Conservation (phyloP, 345 rosid species). For the Dipteronia sinensis region DNA sequence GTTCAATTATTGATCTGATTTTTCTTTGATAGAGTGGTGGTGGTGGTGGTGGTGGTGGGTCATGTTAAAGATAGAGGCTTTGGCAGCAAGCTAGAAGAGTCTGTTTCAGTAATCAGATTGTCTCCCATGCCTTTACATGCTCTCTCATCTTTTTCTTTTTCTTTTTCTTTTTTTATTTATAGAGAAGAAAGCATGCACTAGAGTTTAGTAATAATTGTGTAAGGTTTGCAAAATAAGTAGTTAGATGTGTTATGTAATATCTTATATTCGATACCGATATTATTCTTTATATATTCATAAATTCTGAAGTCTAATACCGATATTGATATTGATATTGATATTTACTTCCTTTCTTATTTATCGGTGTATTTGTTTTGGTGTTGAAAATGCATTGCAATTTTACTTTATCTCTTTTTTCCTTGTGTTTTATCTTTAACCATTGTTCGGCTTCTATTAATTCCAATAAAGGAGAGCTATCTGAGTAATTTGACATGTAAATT, state of each 20-base stretch:
- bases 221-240: slow-evolving; percentile 10
- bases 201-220: slow-evolving; percentile 3
- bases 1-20: background rate
- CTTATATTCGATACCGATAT: too few relatives aligned
- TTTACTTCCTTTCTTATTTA: too few relatives aligned
- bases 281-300: too few relatives aligned
- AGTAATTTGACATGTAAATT: too few relatives aligned
- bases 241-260: slow-evolving; percentile 4
- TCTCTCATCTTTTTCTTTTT: slow-evolving; percentile 13
- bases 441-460: too few relatives aligned
- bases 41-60: slow-evolving; percentile 30
- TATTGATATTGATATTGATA: too few relatives aligned
- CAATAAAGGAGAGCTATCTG: too few relatives aligned
- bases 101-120: slow-evolving; percentile 40
- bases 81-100: slow-evolving; percentile 18
- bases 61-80: slow-evolving; percentile 23
- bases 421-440: too few relatives aligned
- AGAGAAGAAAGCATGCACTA: slow-evolving; percentile 17
- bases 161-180: slow-evolving; percentile 12
- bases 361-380: background rate
- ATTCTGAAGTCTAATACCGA: too few relatives aligned
- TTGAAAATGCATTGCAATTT: background rate
- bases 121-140: slow-evolving; percentile 25
- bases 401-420: too few relatives aligned
- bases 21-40: background rate